These are phyloP conservation scores for Solanum acaule DNA, from an alignment of 257 asterid genomes.

Conservation along the genomic window DNA sequence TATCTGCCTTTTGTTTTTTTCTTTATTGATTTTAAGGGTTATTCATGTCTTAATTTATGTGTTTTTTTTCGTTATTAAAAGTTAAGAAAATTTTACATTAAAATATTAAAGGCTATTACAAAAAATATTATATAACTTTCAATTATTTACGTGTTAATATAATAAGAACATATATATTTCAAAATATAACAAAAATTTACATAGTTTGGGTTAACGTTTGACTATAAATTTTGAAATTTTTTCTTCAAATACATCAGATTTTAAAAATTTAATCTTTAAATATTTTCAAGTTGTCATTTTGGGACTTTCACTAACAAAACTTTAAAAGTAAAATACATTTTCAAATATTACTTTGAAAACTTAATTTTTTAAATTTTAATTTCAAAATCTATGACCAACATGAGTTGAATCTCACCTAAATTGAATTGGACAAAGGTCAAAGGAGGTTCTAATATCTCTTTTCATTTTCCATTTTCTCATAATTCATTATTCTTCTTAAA, in stretches of 20 bases:
- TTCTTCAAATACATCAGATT: neutral
- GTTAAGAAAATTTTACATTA: neutral
- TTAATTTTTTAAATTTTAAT: neutral
- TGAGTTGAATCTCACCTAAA: neutral
- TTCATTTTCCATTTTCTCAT: too few species aligned
- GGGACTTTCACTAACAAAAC: neutral
- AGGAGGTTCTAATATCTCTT: neutral
- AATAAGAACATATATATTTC: neutral
- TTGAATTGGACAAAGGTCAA: neutral
- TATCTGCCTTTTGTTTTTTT: constrained; percentile 26
- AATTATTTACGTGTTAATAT: neutral
- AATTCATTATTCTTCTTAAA: neutral
- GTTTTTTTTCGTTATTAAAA: neutral
- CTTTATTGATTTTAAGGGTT: constrained; percentile 5
- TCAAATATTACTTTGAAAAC: fast-evolving
- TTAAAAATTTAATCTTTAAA: neutral
- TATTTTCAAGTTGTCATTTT: neutral
- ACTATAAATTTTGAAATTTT: neutral
- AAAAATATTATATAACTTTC: neutral
- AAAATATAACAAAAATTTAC: neutral
- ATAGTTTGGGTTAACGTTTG: neutral
- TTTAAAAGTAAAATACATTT: neutral
- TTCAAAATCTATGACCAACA: fast-evolving
- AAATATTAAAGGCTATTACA: neutral
- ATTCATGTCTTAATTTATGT: neutral